Conservation (phyloP, 108 stramenopile species). For the Mediolabrus comicus region DNA sequence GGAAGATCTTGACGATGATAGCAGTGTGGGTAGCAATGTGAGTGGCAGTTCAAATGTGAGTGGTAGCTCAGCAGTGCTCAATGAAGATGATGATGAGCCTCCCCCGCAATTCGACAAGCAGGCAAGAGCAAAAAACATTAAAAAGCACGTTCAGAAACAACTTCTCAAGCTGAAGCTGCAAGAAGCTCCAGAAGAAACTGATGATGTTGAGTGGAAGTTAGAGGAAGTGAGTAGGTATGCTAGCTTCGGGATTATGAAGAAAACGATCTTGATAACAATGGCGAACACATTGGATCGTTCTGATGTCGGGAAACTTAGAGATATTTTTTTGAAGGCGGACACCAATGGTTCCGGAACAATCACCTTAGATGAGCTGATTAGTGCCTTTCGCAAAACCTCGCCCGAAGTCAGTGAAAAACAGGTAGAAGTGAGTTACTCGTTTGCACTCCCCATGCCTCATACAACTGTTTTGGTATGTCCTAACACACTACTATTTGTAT, state of each 20-base stretch:
- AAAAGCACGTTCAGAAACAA: conserved; percentile 29
- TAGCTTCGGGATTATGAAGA: conserved; percentile 54
- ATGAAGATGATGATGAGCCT: conserved; percentile 17
- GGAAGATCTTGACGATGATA: conserved; percentile 18
- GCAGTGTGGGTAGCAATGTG: neutral
- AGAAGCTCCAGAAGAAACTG: conserved; percentile 8
- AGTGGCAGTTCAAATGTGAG: neutral
- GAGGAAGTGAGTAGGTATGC: conserved; percentile 43
- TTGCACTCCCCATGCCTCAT: no score
- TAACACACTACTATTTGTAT: no score
- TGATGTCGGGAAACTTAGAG: conserved; percentile 50
- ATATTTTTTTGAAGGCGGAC: conserved; percentile 59
- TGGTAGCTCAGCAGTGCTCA: neutral
- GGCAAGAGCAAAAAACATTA: conserved; percentile 22
- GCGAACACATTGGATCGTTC: conserved; percentile 62
- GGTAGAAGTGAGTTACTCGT: no score
- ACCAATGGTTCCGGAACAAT: conserved; percentile 63
- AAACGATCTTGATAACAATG: conserved; percentile 60
- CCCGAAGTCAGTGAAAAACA: conserved; percentile 49
- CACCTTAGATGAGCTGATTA: conserved; percentile 51
- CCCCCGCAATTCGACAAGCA: neutral
- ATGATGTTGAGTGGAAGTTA: conserved; percentile 13
- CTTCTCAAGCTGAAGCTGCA: conserved; percentile 21
- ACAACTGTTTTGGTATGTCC: no score
- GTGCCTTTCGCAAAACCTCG: conserved; percentile 40